These are phyloP conservation scores for Chrysoporthe deuterocubensis DNA, from an alignment of 2,329 filamentous ascomycete species.

Conservation along the genomic window DNA sequence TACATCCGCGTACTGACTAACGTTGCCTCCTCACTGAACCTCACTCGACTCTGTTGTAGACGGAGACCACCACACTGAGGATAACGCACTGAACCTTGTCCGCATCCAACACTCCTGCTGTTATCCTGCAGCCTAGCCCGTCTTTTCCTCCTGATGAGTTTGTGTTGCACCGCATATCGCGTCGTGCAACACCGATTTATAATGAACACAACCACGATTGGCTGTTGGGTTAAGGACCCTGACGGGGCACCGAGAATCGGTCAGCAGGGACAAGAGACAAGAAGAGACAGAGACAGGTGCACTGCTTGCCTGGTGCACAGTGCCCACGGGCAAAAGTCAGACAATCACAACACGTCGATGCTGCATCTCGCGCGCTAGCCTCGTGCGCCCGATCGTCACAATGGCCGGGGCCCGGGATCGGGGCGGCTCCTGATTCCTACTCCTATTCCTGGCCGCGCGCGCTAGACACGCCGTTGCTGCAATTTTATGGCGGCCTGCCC, in stretches of 20 bases:
- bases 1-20: not conserved
- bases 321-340: constrained; percentile 7
- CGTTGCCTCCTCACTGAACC: not conserved
- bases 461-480: constrained; percentile 6
- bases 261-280: constrained; percentile 15
- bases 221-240: not conserved
- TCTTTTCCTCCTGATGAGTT: constrained; percentile 20
- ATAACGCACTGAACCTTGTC: not conserved
- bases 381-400: constrained; percentile 5
- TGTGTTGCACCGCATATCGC: constrained; percentile 23
- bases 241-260: not conserved
- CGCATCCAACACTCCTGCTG: not conserved
- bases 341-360: constrained; percentile 21
- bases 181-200: constrained; percentile 26
- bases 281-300: not conserved
- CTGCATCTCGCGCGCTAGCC: constrained; percentile 26
- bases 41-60: not conserved
- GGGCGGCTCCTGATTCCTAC: not conserved
- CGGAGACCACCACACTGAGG: not conserved
- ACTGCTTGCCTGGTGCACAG: constrained; percentile 6
- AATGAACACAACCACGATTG: constrained; percentile 20
- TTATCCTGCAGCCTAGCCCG: not conserved
- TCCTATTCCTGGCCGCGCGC: not conserved
- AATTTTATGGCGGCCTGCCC: not conserved
- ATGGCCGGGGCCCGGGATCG: not conserved